phyloP scores from a whole-genome alignment of 345 rosid genomes.

The Sonneratia caseolaris region DNA sequence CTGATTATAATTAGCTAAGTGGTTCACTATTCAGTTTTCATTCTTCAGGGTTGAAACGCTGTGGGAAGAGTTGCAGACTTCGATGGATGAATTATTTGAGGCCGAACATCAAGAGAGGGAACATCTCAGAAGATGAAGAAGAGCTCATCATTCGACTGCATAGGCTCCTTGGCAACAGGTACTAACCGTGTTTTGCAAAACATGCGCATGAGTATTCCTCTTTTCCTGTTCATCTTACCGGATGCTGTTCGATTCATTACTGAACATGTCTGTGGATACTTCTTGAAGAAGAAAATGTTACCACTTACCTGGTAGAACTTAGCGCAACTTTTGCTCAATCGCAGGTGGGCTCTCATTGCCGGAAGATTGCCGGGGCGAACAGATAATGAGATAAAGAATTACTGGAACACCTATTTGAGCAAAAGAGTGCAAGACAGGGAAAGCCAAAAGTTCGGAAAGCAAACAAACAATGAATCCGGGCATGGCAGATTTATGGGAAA shows the following conservation, averaged over 20 bases:
- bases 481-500: not conserved
- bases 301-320: not conserved
- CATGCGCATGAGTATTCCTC: not conserved
- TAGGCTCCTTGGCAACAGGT: slow-evolving; percentile 16
- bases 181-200: not conserved
- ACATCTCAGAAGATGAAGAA: slow-evolving; percentile 15
- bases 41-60: slow-evolving; percentile 11
- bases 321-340: not conserved
- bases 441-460: too few relatives aligned
- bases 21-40: not conserved
- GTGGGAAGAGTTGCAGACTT: slow-evolving; percentile 19
- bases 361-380: slow-evolving; percentile 19
- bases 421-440: slow-evolving; percentile 1
- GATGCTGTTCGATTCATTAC: too few relatives aligned
- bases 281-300: too few relatives aligned
- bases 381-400: slow-evolving; percentile 18
- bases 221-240: too few relatives aligned
- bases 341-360: slow-evolving; percentile 17
- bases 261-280: too few relatives aligned
- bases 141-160: slow-evolving; percentile 16
- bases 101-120: slow-evolving; percentile 17
- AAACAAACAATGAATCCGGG: too few relatives aligned
- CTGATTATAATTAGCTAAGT: not conserved
- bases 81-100: slow-evolving; percentile 17
- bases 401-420: slow-evolving; percentile 15